phyloP scores from a whole-genome alignment of 2,329 filamentous ascomycete genomes.

The Cordyceps militaris region DNA sequence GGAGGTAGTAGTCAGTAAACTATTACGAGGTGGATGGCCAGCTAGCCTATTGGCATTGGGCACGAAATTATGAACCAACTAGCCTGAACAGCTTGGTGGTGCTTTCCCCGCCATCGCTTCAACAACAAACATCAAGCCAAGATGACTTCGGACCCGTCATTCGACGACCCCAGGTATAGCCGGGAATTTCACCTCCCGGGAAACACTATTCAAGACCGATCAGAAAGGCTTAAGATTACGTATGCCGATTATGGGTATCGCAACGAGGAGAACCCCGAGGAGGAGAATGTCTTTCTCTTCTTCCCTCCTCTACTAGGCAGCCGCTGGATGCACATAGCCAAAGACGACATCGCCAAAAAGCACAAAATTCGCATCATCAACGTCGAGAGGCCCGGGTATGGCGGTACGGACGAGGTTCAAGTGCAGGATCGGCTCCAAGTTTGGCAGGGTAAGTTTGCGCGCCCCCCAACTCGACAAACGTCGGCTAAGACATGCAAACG shows the following conservation, averaged over 20 bases:
- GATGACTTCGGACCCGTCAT: constrained; percentile 6
- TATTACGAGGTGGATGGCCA: background rate
- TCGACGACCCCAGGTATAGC: constrained; percentile 20
- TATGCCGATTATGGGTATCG: constrained; percentile 28
- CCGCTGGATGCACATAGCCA: constrained; percentile 25
- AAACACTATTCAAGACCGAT: constrained; percentile 12
- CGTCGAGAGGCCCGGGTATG: constrained; percentile 30
- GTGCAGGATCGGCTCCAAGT: constrained; percentile 18
- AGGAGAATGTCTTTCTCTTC: constrained; percentile 24
- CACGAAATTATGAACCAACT: background rate
- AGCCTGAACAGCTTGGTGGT: background rate
- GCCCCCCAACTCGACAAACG: background rate
- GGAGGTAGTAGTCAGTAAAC: background rate
- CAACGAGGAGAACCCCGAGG: constrained; percentile 19
- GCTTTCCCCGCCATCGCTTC: background rate
- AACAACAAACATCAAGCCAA: background rate
- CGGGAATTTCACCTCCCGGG: constrained; percentile 18
- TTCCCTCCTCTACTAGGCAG: constrained; percentile 23
- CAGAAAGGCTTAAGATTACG: constrained; percentile 13
- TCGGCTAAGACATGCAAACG: background rate
- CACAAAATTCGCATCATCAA: constrained; percentile 27
- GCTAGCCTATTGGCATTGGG: background rate
- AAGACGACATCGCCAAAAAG: constrained; percentile 26
- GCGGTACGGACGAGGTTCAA: constrained; percentile 24
- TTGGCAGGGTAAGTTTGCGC: constrained; percentile 22